Conservation (phyloP, 306 rosid species). For the Sindora glabra region DNA sequence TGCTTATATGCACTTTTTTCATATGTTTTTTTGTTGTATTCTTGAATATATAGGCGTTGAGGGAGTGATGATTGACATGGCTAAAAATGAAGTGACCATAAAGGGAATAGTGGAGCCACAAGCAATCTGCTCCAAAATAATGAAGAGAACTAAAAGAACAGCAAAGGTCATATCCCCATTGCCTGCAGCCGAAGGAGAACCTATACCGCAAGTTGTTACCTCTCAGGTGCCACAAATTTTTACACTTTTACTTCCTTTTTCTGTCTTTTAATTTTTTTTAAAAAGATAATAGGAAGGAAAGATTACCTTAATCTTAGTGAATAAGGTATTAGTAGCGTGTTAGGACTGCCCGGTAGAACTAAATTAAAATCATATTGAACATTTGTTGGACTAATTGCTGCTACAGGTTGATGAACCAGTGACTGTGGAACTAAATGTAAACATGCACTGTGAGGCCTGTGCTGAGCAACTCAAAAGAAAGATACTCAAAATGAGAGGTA, state of each 20-base stretch:
- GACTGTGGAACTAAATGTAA: constrained; percentile 77
- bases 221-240: too few relatives aligned
- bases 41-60: too few relatives aligned
- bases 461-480: constrained; percentile 82
- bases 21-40: too few relatives aligned
- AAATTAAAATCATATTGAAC: too few relatives aligned
- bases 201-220: constrained; percentile 70
- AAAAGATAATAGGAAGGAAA: too few relatives aligned
- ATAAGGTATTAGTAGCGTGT: too few relatives aligned
- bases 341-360: too few relatives aligned
- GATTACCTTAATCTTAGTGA: too few relatives aligned
- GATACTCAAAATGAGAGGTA: constrained; percentile 95
- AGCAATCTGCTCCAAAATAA: constrained; percentile 53
- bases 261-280: constrained; percentile 1
- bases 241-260: too few relatives aligned
- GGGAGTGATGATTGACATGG: constrained; percentile 52
- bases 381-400: not conserved
- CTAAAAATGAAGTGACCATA: constrained; percentile 65
- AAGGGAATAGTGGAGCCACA: constrained; percentile 83
- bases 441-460: constrained; percentile 99
- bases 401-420: constrained; percentile 61
- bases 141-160: constrained; percentile 58
- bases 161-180: constrained; percentile 66
- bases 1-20: too few relatives aligned
- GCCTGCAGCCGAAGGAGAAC: constrained; percentile 75